Evolutionary conservation across 2,329 filamentous ascomycete species (phyloP), one percentile per base, ranked within the genome.

Genomic region (Penicillium sp.): DNA sequence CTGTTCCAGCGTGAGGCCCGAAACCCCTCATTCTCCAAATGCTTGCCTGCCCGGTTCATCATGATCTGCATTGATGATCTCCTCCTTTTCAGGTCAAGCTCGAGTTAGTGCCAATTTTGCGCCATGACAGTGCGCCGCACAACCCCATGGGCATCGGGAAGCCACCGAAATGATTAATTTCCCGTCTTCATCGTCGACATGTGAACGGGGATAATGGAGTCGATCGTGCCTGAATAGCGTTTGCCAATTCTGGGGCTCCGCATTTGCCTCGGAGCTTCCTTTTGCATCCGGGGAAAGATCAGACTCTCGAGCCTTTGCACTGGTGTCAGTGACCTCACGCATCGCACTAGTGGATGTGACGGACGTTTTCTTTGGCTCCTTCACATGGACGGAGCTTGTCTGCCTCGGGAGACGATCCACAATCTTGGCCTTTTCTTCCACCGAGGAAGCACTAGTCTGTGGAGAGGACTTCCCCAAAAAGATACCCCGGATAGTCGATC

Each of bases 401-500:
- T 32, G 41, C 41, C 41, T 43, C 41, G 41, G 35, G 16, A 27
- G 28, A 22, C 36, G 35, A 35, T 43, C 41, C 30, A 31, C 37
- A 39, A 5, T 5, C 18, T 22, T 43, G 29, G 39, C 36, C 28
- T 18, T 25, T 30, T 34, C 31, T 16, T 35, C 39, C 35, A 37
- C 38, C 36, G 35, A 42, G 42, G 34, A 36, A 28, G 40, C 39
- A 32, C 43, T 33, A 22, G 18, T 22, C 18, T 22, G 18, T 22
- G 18, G 18, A 22, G 18, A 22, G 18, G 18, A 22, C 28, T 41
- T 31, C 38, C 46, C 44, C 35, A 44, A 49, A 44, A 44, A 27
- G 44, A 42, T 44, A 25, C 32, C 36, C 41, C 30, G 14, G 30
- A 38, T 25, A 34, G 46, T 37, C 43, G 46, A 49, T 49, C 46